Evolutionary conservation across 805 yeast species (phyloP), one percentile per base, ranked within the genome.

Genomic region (Zygotorulaspora chibaensis): DNA sequence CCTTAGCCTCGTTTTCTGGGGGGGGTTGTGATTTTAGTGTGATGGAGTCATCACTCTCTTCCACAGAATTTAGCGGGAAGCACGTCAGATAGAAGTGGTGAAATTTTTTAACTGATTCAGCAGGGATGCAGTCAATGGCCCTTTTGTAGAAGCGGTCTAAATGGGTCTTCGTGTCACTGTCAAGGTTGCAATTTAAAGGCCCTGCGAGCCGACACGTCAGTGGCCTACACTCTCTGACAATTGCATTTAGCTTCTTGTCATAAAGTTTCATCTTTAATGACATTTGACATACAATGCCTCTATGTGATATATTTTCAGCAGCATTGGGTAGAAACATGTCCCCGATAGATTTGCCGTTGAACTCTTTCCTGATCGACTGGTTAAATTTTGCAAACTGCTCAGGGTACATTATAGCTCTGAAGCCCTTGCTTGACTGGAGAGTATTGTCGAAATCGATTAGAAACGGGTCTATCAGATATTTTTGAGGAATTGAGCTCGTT

Each of bases 211-310:
- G 20, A 17, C 20, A 33, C 20, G 48, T 43, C 2, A 58, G 38
- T 2, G 59, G 59, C 8, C 30, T 46, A 34, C 58, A 55, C 6
- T 50, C 48, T 16, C 59, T 44, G 2, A 49, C 47, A 18, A 62
- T 53, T 2, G 60, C 52, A 35, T 58, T 57, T 30, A 62, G 35
- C 43, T 47, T 55, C 29, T 51, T 55, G 9, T 48, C 41, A 38
- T 41, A 62, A 0, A 57, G 23, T 29, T 53, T 47, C 9, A 47
- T 45, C 34, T 58, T 61, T 3, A 60, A 29, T 7, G 49, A 39
- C 34, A 63, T 17, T 30, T 52, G 48, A 45, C 63, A 58, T 2
- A 63, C 48, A 9, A 63, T 59, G 25, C 66, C 64, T 12, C 45
- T 42, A 13, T 48, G 49, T 1, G 65, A 51, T 11, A 61, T 35